Evolutionary conservation across 495 filamentous ascomycete species (phyloP).

Genomic region (Talaromyces thailandensis): DNA sequence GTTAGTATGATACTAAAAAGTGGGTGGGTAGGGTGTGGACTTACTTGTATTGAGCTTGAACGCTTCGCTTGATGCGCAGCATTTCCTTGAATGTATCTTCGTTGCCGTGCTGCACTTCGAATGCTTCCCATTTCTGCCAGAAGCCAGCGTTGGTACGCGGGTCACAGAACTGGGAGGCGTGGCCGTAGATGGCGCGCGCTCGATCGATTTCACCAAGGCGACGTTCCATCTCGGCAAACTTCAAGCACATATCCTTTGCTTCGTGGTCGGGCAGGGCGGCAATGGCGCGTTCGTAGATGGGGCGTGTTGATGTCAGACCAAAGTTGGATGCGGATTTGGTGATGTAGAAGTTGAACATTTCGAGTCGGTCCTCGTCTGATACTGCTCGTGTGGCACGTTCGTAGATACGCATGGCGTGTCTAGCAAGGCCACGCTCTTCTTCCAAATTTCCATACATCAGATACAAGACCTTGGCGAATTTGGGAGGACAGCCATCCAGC

Average conservation of each 20-base stretch:
- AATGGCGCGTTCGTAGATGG: conserved; percentile 95
- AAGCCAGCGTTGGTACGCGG: conserved; percentile 81
- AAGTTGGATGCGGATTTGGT: conserved; percentile 99
- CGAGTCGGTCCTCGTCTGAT: conserved; percentile 85
- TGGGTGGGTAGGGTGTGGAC: conserved; percentile 10
- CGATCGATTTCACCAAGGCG: conserved; percentile 93
- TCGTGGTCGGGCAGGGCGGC: conserved; percentile 86
- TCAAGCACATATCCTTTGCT: conserved; percentile 95
- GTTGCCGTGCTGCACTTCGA: conserved; percentile 96
- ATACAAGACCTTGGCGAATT: conserved; percentile 92
- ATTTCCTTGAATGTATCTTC: conserved; percentile 99
- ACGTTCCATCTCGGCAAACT: conserved; percentile 98
- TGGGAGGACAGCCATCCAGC: conserved; percentile 86
- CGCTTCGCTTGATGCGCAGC: conserved; percentile 93
- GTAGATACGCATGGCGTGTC: conserved; percentile 98
- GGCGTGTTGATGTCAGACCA: conserved; percentile 86
- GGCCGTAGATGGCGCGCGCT: conserved; percentile 88
- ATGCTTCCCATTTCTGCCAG: conserved; percentile 95
- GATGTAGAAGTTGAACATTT: conserved; percentile 99
- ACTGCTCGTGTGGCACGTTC: conserved; percentile 95
- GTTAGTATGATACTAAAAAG: not conserved
- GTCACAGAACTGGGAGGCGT: conserved; percentile 96
- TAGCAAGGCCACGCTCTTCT: conserved; percentile 90
- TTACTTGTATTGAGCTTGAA: conserved; percentile 92
- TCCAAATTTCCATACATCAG: conserved; percentile 98